phyloP scores from a whole-genome alignment of 306 rosid species.

The Vigna radiata region DNA sequence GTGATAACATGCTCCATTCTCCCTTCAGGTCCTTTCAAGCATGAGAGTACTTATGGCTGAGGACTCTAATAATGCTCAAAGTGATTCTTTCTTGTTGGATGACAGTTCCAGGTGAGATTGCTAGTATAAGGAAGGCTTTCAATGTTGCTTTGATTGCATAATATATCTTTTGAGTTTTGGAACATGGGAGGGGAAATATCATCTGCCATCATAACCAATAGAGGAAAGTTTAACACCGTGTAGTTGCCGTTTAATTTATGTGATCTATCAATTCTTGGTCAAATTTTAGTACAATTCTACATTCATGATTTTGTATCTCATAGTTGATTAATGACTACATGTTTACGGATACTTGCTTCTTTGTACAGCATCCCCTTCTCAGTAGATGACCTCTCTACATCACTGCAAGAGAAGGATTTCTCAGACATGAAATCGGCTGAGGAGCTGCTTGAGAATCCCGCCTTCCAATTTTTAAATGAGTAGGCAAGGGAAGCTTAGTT shows the following conservation, averaged over 20 bases:
- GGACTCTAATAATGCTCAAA: slow-evolving; percentile 91
- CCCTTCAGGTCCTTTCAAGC: slow-evolving; percentile 84
- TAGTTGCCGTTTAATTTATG: slow-evolving; percentile 14
- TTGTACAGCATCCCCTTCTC: slow-evolving; percentile 91
- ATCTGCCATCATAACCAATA: background rate
- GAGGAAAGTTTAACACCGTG: background rate
- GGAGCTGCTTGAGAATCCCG: slow-evolving; percentile 80
- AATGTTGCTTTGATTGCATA: slow-evolving; percentile 30
- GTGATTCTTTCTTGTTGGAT: slow-evolving; percentile 97
- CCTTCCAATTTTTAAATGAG: slow-evolving; percentile 93
- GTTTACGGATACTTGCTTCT: slow-evolving; percentile 32
- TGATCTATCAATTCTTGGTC: slow-evolving; percentile 13
- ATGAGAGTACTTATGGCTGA: slow-evolving; percentile 99
- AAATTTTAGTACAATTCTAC: slow-evolving; percentile 9
- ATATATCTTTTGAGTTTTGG: slow-evolving; percentile 29
- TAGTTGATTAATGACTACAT: slow-evolving; percentile 3
- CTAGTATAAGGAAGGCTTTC: slow-evolving; percentile 34
- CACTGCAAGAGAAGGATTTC: slow-evolving; percentile 88
- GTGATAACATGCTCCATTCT: slow-evolving; percentile 41
- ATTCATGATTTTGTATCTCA: background rate
- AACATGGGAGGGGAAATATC: slow-evolving; percentile 18
- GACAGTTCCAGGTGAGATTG: slow-evolving; percentile 89
- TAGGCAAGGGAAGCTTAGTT: slow-evolving; percentile 67
- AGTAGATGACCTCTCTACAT: slow-evolving; percentile 91
- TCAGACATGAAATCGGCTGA: slow-evolving; percentile 85